Base-by-base conservation (phyloP, 345 rosid species). In the rapeseed (Brassica napus) region DNA sequence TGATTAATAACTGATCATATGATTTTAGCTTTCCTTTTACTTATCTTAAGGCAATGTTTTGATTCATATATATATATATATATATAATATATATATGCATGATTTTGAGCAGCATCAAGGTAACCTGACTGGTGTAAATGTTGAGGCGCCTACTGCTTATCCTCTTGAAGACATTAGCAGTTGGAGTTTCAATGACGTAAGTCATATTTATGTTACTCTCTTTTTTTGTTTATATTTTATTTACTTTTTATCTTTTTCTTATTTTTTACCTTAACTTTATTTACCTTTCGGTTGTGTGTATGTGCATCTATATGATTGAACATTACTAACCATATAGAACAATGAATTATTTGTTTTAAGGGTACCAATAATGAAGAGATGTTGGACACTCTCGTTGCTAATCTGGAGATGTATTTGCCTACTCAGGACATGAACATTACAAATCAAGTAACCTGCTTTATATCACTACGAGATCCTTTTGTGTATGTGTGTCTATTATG, bases 101-200 rank as follows among this genome's bases (percentile, higher is more conserved):
- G 62, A 12, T 78, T 72, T 57, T 63, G 4, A 57, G 37, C 68
- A 78, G 72, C 16, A 28, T 39, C 67, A 72, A 65, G 35, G 3
- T 12, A 3, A 55, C 11, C 1, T 39, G 72, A 30, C 2, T 16
- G 14, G 5, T 16, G 65, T 8, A 71, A 57, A 35, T 71, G 1
- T 30, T 78, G 34, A 30, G 8, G 4, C 31, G n/a, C 2, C 59
- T n/a, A 65, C 11, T 30, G 10, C 42, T 49, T n/a, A 10, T 28
- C 66, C 66, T 64, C 28, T 16, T 71, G 49, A 71, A 32, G 71
- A 47, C 75, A 28, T 8, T 18, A 14, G 1, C 67, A 15, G 34
- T 23, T 44, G 44, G 73, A 39, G 21, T 31, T 21, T 67, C 44
- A 35, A 68, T 59, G 15, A 71, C 12, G 71, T 72, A 71, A 78